Evolutionary conservation across 768 basidiomycete genomes (phyloP).

Genomic region (Phallus indusiatus): DNA sequence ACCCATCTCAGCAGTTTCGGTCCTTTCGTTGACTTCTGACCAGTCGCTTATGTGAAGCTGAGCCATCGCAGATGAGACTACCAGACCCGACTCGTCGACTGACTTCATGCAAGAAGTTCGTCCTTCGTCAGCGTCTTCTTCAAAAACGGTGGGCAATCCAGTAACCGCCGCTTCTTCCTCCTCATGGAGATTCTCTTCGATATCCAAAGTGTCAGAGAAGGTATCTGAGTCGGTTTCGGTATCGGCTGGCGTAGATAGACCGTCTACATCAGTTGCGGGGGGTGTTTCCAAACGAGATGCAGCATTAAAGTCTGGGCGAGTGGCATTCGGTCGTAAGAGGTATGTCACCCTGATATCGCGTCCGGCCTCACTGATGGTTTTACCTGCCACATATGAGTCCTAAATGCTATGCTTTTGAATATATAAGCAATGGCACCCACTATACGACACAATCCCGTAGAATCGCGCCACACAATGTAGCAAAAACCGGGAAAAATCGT

Average conservation of each 20-base stretch:
- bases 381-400: conserved; percentile 18
- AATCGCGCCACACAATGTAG: conserved; percentile 78
- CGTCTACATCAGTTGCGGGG: conserved; percentile 56
- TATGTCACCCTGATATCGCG: conserved; percentile 51
- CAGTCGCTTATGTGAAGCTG: background rate
- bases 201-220: background rate
- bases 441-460: conserved; percentile 73
- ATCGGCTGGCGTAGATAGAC: background rate
- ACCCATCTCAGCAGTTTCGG: background rate
- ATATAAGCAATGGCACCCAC: conserved; percentile 31
- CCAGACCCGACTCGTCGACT: background rate
- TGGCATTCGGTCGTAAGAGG: conserved; percentile 69
- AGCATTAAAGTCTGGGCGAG: conserved; percentile 44
- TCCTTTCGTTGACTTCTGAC: background rate
- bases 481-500: conserved; percentile 73
- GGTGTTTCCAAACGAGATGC: conserved; percentile 51
- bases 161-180: background rate
- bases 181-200: background rate
- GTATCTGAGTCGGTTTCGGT: background rate
- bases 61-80: background rate
- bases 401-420: no score
- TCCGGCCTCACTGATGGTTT: conserved; percentile 31
- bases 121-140: background rate
- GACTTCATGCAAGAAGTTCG: background rate
- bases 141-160: background rate